Evolutionary conservation across 495 filamentous ascomycete species (phyloP), one percentile per base, ranked within the genome.

Genomic region (Hypoxylon rickii): DNA sequence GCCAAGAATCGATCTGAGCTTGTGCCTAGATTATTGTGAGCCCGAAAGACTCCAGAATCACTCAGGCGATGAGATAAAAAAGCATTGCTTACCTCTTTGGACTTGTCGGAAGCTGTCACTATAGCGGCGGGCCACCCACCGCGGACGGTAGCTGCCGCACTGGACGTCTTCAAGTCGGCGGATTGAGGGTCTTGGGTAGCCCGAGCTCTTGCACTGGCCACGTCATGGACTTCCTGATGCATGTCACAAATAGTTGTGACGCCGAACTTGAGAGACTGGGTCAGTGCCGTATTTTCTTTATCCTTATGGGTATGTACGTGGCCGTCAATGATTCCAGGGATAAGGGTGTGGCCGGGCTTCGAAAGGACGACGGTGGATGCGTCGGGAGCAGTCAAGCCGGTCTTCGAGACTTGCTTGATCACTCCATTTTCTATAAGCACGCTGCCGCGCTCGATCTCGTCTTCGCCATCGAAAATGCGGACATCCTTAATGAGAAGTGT

Each of bases 211-310:
- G 55, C 13, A 17, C 18, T 31, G 15, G 15, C 20, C 1, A 59
- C 7, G 16, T 63, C 49, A 8, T 52, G 44, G 0, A 21, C 40
- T 10, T 63, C 60, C 10, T 63, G 54, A 5, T 63, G 60, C 60
- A 63, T 59, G 19, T 59, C 60, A 12, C 54, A 56, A 18, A 53
- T 38, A 31, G 60, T 63, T 17, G 55, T 63, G 16, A 63, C 33
- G 3, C 60, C 49, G 24, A 59, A 63, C 6, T 45, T 58, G 16
- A 59, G 38, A 2, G 24, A 40, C 26, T 63, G 55, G 6, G 15
- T 33, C 1, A 50, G 19, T 6, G 7, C 39, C 7, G 45, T 33
- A 6, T 40, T 39, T 13, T 58, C 7, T 1, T 49, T 36, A 13
- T 58, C 59, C 4, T 44, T 17, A n/a, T 48, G 8, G 7, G 48